These are phyloP conservation scores for Oryza glumipatula DNA, from an alignment of 176 grass and related monocot species.

Conservation along the genomic window DNA sequence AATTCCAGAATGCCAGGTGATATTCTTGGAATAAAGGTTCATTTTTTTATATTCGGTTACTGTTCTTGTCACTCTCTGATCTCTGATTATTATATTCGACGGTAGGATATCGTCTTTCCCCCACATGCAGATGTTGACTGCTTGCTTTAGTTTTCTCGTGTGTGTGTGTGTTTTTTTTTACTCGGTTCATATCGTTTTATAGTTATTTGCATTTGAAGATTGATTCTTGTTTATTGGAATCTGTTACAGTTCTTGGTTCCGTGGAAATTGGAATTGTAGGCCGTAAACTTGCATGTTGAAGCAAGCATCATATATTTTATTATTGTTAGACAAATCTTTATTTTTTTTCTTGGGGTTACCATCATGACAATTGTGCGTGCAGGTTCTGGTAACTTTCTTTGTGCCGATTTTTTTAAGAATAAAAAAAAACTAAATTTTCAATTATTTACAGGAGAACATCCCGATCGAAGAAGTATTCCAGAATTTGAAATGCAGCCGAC, in stretches of 20 bases:
- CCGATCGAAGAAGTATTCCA: conserved; percentile 59
- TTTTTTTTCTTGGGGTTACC: not conserved
- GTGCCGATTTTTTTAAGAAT: not conserved
- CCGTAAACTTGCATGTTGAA: not conserved
- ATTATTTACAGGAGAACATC: conserved; percentile 51
- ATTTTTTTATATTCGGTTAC: not conserved
- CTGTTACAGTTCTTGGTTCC: not conserved
- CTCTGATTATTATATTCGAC: not conserved
- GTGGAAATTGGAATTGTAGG: not conserved
- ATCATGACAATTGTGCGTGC: not conserved
- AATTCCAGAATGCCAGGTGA: not conserved
- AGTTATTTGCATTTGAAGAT: not conserved
- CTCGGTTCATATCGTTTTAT: not conserved
- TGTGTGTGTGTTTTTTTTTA: not conserved
- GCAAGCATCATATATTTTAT: not conserved
- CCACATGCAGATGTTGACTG: not conserved
- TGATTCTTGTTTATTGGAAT: not conserved
- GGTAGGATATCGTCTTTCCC: not conserved
- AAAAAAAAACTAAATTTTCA: not conserved
- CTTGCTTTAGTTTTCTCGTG: not conserved
- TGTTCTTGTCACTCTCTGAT: not conserved
- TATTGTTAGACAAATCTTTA: not conserved
- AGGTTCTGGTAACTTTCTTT: not conserved
- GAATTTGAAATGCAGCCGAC: conserved; percentile 46
- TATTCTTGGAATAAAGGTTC: not conserved